phyloP scores from a whole-genome alignment of 2,329 filamentous ascomycete genomes.

The Aureobasidium sp. region DNA sequence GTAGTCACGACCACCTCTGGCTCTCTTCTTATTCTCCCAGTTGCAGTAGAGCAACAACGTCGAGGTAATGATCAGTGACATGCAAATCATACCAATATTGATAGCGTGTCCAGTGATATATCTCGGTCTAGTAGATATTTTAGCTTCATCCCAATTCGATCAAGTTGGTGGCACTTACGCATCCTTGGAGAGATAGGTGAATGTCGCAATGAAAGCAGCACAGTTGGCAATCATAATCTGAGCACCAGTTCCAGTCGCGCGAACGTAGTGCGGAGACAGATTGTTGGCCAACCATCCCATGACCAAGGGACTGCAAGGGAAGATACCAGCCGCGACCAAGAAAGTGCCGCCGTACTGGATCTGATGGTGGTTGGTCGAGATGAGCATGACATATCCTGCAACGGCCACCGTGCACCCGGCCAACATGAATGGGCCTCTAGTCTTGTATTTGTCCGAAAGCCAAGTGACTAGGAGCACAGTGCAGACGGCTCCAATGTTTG shows the following conservation, averaged over 20 bases:
- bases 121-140: constrained; percentile 24
- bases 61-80: constrained; percentile 27
- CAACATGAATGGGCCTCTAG: constrained; percentile 31
- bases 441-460: constrained; percentile 30
- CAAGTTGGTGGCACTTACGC: constrained; percentile 31
- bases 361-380: constrained; percentile 26
- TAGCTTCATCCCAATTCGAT: neutral
- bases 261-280: constrained; percentile 32
- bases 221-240: constrained; percentile 33
- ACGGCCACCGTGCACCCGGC: constrained; percentile 28
- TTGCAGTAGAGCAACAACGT: constrained; percentile 30
- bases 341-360: constrained; percentile 35
- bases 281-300: constrained; percentile 35
- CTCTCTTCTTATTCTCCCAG: constrained; percentile 35
- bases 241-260: constrained; percentile 32
- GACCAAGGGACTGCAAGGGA: constrained; percentile 28
- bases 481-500: constrained; percentile 31
- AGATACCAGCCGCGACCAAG: constrained; percentile 30
- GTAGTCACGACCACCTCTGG: constrained; percentile 29
- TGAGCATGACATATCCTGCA: constrained; percentile 33
- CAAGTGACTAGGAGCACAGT: constrained; percentile 30
- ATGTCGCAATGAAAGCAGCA: constrained; percentile 36
- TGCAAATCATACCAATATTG: constrained; percentile 31
- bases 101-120: constrained; percentile 35
- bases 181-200: constrained; percentile 35